Base-by-base conservation (phyloP, 768 basidiomycete genomes). In the Mycena vitilis region DNA sequence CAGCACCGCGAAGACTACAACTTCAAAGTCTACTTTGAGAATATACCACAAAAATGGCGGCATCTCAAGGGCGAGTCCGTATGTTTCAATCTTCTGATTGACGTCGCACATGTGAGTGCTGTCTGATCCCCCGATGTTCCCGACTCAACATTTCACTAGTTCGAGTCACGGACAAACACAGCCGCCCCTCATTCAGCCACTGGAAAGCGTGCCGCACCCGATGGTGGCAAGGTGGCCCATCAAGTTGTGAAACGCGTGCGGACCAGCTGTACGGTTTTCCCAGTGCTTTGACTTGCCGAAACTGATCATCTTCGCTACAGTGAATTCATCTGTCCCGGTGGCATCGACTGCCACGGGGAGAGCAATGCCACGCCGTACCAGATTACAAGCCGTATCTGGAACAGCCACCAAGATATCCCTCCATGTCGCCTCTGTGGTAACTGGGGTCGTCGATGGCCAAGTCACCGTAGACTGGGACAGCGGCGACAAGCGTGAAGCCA, bases 21-120 rank as follows among this genome's bases (percentile, higher is more conserved):
- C 15, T 15, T 34, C 22, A 30, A 23, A 20, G 22, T 13, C 10
- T 56, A 36, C 23, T 57, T 64, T 34, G n/a, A 48, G 40, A 38
- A 51, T 30, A 37, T 64, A 15, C 63, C 63, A 0, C 51, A 56
- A 23, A 45, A 51, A 49, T 64, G 63, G 63, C 12, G 25, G 4
- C 45, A 56, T 25, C 13, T 64, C 1, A 25, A 20, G 22, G 62
- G 62, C 10, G 52, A 63, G n/a, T 54, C 38, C 1, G 45, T 63
- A 20, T 63, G 62, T 23, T 55, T 63, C 20, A 20, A 63, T 4
- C n/a, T 63, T 2, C n/a, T 54, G 18, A 63, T 63, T 47, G 51
- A 63, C 22, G 34, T 63, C 30, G 25, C 25, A 13, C 49, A 52
- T 52, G 49, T 52, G 25, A 23, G 49, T 52, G 1, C 30, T 52